Conservation (phyloP, 106 monocot species). For the Alisma plantagoaquatica region DNA sequence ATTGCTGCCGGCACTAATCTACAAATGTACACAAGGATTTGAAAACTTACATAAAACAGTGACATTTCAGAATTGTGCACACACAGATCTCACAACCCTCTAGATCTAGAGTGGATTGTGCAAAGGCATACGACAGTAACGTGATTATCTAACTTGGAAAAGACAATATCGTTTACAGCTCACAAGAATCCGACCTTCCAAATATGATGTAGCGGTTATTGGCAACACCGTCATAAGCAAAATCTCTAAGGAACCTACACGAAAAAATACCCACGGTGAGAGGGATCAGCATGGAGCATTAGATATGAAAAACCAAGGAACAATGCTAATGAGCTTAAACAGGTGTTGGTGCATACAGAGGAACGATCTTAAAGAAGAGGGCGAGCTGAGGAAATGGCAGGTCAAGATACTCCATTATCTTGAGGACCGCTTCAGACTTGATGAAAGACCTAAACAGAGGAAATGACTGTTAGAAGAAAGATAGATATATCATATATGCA, state of each 20-base stretch:
- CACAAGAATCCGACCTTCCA: slow-evolving; percentile 72
- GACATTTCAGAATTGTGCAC: too few species aligned
- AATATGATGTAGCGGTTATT: slow-evolving; percentile 76
- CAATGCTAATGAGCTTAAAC: too few species aligned
- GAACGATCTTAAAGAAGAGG: slow-evolving; percentile 43
- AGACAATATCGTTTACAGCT: too few species aligned
- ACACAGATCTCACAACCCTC: too few species aligned
- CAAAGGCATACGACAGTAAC: too few species aligned
- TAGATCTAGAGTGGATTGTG: too few species aligned
- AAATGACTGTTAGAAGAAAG: too few species aligned
- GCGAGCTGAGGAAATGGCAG: slow-evolving; percentile 83
- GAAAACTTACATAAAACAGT: too few species aligned
- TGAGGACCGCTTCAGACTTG: slow-evolving; percentile 91
- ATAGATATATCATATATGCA: too few species aligned
- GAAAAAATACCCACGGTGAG: neutral
- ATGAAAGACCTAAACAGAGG: slow-evolving; percentile 50
- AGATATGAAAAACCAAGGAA: neutral
- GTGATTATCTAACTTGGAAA: too few species aligned
- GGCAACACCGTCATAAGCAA: slow-evolving; percentile 79
- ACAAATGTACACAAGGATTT: too few species aligned
- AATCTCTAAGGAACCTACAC: slow-evolving; percentile 72
- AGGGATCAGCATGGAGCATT: neutral
- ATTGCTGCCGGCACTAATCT: too few species aligned
- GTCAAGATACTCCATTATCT: slow-evolving; percentile 86
- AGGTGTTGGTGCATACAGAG: slow-evolving; percentile 44